Evolutionary conservation across 306 rosid genomes (phyloP), one percentile per base, ranked within the genome.

Genomic region (Purshia tridentata): DNA sequence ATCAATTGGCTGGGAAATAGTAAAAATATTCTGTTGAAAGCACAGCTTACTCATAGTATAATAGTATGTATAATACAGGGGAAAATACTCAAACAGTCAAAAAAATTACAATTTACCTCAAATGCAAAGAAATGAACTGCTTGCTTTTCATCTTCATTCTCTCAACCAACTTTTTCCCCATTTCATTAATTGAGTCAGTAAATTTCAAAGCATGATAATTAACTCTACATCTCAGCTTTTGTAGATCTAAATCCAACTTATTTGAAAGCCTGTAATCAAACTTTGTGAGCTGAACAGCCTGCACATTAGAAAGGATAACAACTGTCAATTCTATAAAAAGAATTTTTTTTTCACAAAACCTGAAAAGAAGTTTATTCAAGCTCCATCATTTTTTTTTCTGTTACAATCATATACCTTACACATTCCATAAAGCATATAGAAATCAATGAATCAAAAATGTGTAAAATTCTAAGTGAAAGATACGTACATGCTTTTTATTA

Each of bases 181-280:
- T 85, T 67, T 57, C 84, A 40, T 74, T 82, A 75, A 93, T 93
- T 19, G 86, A 52, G 42, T 85, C 74, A 0, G 94, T 85, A 83
- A 89, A 93, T 79, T 81, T 82, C 74, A 93, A 88, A 72, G 96
- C 91, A 67, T 91, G 96, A 84, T 91, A 93, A 78, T 93, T 93
- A 37, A 83, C 96, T 64, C 98, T 82, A 68, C 98, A 93, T 79
- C 98, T 85, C 65, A 93, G 83, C 84, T 72, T 93, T 55, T 93
- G 98, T 45, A 93, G 83, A 56, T 88, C 78, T 50, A 78, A 75
- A 50, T 83, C 84, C 87, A 93, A 53, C 82, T 20, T 82, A 80
- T 89, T 93, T 53, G 98, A 83, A 77, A 93, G 98, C 79, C 98
- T 89, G 65, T 89, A 93, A 84, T 93, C 98, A 80, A 88, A 93